Conservation (phyloP, 306 rosid genomes). For the Mucuna pruriens region DNA sequence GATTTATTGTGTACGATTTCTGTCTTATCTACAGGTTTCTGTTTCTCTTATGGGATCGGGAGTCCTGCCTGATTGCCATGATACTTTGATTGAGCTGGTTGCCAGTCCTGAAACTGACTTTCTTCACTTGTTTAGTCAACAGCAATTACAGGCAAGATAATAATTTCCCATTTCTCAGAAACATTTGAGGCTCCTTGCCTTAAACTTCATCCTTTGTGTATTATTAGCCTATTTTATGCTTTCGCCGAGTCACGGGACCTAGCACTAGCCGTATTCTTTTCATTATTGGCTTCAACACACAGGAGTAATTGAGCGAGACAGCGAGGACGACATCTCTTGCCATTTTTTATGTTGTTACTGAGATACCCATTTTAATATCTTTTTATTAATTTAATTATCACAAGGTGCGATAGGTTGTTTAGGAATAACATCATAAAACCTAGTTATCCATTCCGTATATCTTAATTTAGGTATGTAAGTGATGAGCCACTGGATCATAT, state of each 20-base stretch:
- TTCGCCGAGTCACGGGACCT: background rate
- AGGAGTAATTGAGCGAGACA: background rate
- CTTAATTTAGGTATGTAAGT: background rate
- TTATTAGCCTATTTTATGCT: slow-evolving; percentile 4
- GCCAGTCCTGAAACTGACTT: slow-evolving; percentile 70
- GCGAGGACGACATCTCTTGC: background rate
- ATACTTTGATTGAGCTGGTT: slow-evolving; percentile 76
- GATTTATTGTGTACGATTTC: slow-evolving; percentile 22
- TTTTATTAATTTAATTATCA: slow-evolving; percentile 1
- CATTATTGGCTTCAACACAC: slow-evolving; percentile 19
- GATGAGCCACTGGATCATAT: background rate
- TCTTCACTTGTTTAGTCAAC: slow-evolving; percentile 89
- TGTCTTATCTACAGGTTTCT: slow-evolving; percentile 65
- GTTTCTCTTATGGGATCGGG: slow-evolving; percentile 81
- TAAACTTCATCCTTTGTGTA: slow-evolving; percentile 1
- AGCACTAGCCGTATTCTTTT: slow-evolving; percentile 10
- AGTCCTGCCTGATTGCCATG: slow-evolving; percentile 67
- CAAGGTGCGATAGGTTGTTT: slow-evolving; percentile 2
- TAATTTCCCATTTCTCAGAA: slow-evolving; percentile 26
- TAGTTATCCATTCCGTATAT: background rate
- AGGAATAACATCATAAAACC: slow-evolving; percentile 16
- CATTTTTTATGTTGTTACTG: background rate
- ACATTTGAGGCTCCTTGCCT: slow-evolving; percentile 2
- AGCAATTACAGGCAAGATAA: slow-evolving; percentile 78
- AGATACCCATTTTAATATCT: background rate